Evolutionary conservation across 805 yeast genomes (phyloP).

Genomic region (Metschnikowia gelsemii): DNA sequence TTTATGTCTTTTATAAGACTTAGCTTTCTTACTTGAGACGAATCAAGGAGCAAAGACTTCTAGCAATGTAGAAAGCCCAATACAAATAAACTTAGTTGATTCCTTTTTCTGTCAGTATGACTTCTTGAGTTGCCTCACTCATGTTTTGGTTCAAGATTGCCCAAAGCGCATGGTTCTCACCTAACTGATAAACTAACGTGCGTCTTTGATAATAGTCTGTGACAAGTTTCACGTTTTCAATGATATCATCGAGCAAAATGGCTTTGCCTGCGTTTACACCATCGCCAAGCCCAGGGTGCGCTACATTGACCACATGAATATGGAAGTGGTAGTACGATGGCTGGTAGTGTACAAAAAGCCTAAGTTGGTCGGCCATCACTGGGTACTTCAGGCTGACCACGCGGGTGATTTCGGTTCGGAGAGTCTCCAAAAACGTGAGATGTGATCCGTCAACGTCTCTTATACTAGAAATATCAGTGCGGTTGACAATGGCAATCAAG

Average conservation of each 20-base stretch:
- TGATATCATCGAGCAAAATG: constrained; percentile 72
- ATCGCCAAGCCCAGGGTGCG: constrained; percentile 64
- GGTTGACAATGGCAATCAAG: constrained; percentile 69
- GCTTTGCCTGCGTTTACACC: constrained; percentile 80
- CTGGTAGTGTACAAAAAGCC: constrained; percentile 87
- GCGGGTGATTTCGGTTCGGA: constrained; percentile 46
- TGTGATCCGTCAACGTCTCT: constrained; percentile 70
- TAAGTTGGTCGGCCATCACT: constrained; percentile 54
- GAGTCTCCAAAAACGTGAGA: constrained; percentile 51
- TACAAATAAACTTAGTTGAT: too few species aligned
- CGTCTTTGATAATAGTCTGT: constrained; percentile 59
- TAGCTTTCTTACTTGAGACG: too few species aligned
- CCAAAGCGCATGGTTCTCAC: constrained; percentile 82
- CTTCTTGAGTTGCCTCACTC: too few species aligned
- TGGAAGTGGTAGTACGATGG: constrained; percentile 97
- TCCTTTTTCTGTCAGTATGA: too few species aligned
- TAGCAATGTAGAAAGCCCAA: too few species aligned
- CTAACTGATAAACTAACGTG: constrained; percentile 64
- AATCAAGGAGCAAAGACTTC: too few species aligned
- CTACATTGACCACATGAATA: constrained; percentile 78
- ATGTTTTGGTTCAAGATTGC: constrained; percentile 2
- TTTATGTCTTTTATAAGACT: too few species aligned
- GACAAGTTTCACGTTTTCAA: constrained; percentile 60
- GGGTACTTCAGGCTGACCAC: constrained; percentile 44
- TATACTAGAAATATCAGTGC: constrained; percentile 66